A percentile compares a stretch with the other conserved stretches of the same genome.
phyloP scores from a whole-genome alignment of 805 yeast genomes.

The Jamesozyma spencerorum region DNA sequence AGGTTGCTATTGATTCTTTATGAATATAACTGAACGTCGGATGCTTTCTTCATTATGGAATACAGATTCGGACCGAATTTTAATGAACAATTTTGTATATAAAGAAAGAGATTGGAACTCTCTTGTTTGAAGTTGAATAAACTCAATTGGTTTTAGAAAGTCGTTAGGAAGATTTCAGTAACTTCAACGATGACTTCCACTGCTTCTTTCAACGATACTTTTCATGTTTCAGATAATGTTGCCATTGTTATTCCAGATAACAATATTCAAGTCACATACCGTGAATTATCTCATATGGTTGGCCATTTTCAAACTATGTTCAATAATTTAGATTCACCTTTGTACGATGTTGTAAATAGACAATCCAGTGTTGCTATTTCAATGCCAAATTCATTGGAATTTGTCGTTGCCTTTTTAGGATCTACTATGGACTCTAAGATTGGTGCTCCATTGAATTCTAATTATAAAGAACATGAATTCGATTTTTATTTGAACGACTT shows the following conservation, averaged over 20 bases:
- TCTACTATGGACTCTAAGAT: slow-evolving; percentile 46
- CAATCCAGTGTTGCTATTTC: slow-evolving; percentile 50
- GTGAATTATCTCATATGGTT: slow-evolving; percentile 36
- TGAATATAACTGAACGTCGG: no score
- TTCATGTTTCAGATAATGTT: slow-evolving; percentile 30
- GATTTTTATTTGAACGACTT: slow-evolving; percentile 57
- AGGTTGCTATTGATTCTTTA: no score
- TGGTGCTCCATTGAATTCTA: slow-evolving; percentile 63
- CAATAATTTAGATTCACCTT: slow-evolving; percentile 34
- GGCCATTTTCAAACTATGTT: slow-evolving; percentile 44
- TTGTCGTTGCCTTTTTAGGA: slow-evolving; percentile 47
- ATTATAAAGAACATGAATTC: slow-evolving; percentile 51
- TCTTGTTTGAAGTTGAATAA: no score
- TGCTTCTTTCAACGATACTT: slow-evolving; percentile 33
- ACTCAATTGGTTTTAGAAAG: no score
- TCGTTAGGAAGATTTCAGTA: no score
- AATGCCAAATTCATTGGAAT: slow-evolving; percentile 52
- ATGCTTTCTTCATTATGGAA: no score
- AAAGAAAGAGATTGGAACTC: no score
- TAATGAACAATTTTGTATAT: no score
- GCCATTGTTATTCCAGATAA: slow-evolving; percentile 41
- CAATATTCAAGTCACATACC: slow-evolving; percentile 38
- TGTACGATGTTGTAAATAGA: slow-evolving; percentile 26
- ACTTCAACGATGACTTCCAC: slow-evolving; percentile 11
- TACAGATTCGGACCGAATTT: no score